Evolutionary conservation across 78 protist species (phyloP).

Genomic region (Isochrysis galbana): DNA sequence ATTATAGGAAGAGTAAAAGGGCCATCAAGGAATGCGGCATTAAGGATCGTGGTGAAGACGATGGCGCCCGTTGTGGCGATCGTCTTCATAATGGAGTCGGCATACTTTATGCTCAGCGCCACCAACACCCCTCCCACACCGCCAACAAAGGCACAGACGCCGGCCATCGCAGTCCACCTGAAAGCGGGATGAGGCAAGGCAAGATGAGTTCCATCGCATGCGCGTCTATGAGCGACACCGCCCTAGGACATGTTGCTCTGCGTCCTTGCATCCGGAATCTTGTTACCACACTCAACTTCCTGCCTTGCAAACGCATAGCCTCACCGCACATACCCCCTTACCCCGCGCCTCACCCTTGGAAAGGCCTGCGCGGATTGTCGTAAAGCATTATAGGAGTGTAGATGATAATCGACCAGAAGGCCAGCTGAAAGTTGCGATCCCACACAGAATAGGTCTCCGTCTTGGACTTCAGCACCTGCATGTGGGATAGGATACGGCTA

Average conservation of each 20-base stretch:
- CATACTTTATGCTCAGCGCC: conserved; percentile 1
- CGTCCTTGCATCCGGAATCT: no score
- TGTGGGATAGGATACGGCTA: no score
- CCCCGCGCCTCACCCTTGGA: no score
- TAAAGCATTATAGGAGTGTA: neutral
- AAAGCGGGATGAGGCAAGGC: no score
- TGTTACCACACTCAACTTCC: no score
- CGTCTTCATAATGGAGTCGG: conserved; percentile 23
- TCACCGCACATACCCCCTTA: no score
- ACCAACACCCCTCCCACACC: neutral
- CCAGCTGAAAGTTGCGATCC: conserved; percentile 25
- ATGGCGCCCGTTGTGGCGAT: conserved; percentile 21
- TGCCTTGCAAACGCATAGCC: no score
- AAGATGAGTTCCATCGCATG: no score
- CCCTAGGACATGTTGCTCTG: no score
- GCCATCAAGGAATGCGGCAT: neutral
- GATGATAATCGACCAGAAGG: neutral
- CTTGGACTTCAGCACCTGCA: neutral
- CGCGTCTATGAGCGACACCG: no score
- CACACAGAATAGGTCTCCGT: conserved; percentile 1
- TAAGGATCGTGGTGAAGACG: neutral
- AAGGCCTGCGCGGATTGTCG: no score
- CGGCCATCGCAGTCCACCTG: neutral
- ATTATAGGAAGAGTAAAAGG: neutral
- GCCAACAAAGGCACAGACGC: neutral